A percentile compares a stretch with the other conserved stretches of the same genome.
phyloP scores from a whole-genome alignment of 352 stramenopile species.

The Pythium graminicola region DNA sequence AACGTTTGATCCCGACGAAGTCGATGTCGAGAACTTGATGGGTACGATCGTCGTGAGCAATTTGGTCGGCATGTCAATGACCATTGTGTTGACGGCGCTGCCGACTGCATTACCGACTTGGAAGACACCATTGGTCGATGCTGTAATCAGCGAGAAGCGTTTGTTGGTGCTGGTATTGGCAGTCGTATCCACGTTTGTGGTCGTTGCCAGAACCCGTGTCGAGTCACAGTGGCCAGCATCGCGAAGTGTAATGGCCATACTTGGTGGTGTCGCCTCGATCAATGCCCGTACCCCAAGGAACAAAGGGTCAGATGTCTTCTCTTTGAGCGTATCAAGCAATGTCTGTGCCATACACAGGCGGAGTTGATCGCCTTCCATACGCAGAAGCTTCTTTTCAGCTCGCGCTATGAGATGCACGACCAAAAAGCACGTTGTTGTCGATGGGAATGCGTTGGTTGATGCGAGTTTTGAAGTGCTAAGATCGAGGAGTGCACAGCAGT shows the following conservation, averaged over 20 bases:
- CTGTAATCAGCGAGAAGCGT: slow-evolving; percentile 50
- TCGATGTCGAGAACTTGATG: slow-evolving; percentile 14
- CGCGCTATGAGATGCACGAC: slow-evolving; percentile 36
- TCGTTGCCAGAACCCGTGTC: not conserved
- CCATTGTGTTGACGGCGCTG: slow-evolving; percentile 27
- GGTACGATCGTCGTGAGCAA: slow-evolving; percentile 40
- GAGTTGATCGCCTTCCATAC: slow-evolving; percentile 67
- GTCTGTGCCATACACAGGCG: slow-evolving; percentile 61
- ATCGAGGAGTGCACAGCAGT: slow-evolving; percentile 54
- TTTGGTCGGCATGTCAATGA: slow-evolving; percentile 69
- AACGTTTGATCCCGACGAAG: slow-evolving; percentile 4
- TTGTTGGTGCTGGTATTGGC: slow-evolving; percentile 12
- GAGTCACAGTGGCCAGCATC: slow-evolving; percentile 24
- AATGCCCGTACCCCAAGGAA: slow-evolving; percentile 38
- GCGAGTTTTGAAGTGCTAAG: not conserved
- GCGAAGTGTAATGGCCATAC: slow-evolving; percentile 47
- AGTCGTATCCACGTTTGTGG: not conserved
- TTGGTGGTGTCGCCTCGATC: slow-evolving; percentile 56
- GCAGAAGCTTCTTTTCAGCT: slow-evolving; percentile 55
- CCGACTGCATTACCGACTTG: slow-evolving; percentile 50
- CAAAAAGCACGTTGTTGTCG: slow-evolving; percentile 44
- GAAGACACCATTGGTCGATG: slow-evolving; percentile 44
- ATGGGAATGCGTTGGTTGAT: slow-evolving; percentile 21
- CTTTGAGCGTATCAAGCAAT: slow-evolving; percentile 41
- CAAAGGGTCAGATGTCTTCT: slow-evolving; percentile 29